A percentile compares a stretch with the other conserved stretches of the same genome.
phyloP scores from a whole-genome alignment of 2,329 filamentous ascomycete genomes.

The Pestalotiopsis sp. region DNA sequence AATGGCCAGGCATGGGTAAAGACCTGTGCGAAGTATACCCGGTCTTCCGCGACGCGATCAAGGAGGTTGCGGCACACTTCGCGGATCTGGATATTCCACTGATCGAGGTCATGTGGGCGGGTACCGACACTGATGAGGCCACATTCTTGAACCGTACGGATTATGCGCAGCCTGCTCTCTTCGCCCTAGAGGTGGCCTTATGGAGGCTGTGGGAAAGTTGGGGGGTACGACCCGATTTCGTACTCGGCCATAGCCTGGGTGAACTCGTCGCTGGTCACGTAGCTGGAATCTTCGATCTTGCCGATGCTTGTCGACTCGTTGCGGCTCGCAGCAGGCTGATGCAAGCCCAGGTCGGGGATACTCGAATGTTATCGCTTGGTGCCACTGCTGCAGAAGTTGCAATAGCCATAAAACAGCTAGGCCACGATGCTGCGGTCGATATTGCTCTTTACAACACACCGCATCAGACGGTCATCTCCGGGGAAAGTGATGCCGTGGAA shows the following conservation, averaged over 20 bases:
- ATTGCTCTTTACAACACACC: constrained; percentile 27
- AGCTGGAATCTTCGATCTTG: constrained; percentile 30
- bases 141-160: constrained; percentile 28
- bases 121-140: constrained; percentile 19
- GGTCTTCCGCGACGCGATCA: constrained; percentile 26
- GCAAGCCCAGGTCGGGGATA: constrained; percentile 20
- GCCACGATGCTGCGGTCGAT: constrained; percentile 18
- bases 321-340: constrained; percentile 31
- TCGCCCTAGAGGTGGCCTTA: constrained; percentile 32
- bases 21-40: constrained; percentile 25
- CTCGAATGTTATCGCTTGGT: constrained; percentile 29
- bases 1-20: constrained; percentile 31
- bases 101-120: constrained; percentile 31
- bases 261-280: constrained; percentile 32
- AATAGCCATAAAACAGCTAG: constrained; percentile 19
- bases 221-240: constrained; percentile 28
- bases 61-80: constrained; percentile 22
- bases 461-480: constrained; percentile 28
- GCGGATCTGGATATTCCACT: constrained; percentile 24
- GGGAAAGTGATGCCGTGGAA: constrained; percentile 21
- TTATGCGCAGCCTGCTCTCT: constrained; percentile 33
- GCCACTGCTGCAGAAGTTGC: constrained; percentile 24
- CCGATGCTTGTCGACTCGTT: constrained; percentile 32
- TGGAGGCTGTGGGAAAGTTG: constrained; percentile 30
- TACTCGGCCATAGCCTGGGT: constrained; percentile 31